These are phyloP conservation scores for Epichloe typhina DNA, from an alignment of 2,329 filamentous ascomycete genomes.

Conservation along the genomic window DNA sequence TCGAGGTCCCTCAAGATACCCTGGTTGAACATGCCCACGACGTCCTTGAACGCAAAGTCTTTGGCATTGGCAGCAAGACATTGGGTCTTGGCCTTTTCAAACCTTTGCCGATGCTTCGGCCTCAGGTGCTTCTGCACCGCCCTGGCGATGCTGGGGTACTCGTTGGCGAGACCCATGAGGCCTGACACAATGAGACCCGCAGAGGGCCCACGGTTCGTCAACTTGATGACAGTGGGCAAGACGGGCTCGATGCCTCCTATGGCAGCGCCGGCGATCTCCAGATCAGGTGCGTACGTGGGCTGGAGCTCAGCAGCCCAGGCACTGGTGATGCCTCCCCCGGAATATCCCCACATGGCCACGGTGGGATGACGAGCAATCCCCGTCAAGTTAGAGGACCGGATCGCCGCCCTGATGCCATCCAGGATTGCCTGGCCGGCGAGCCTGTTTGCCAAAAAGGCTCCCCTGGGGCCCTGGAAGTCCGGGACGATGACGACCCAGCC, in stretches of 20 bases:
- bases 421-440: conserved; percentile 28
- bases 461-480: conserved; percentile 31
- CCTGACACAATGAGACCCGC: conserved; percentile 12
- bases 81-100: conserved; percentile 15
- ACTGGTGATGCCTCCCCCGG: conserved; percentile 12
- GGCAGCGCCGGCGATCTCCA: conserved; percentile 14
- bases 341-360: conserved; percentile 31
- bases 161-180: conserved; percentile 11
- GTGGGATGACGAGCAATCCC: conserved; percentile 18
- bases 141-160: conserved; percentile 10
- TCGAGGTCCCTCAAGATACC: neutral
- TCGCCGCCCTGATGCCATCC: conserved; percentile 29
- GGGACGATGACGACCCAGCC: conserved; percentile 36
- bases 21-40: conserved; percentile 28
- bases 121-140: conserved; percentile 9
- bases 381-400: conserved; percentile 15
- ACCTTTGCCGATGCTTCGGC: conserved; percentile 14
- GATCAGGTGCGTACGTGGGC: conserved; percentile 13
- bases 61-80: conserved; percentile 13
- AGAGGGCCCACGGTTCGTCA: conserved; percentile 8
- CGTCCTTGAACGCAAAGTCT: conserved; percentile 21
- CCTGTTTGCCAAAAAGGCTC: conserved; percentile 27
- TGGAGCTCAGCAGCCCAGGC: conserved; percentile 15
- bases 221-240: conserved; percentile 7
- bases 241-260: conserved; percentile 13